These are phyloP conservation scores for Corrigiola litoralis DNA, from an alignment of 179 eudicot genomes.

Conservation along the genomic window DNA sequence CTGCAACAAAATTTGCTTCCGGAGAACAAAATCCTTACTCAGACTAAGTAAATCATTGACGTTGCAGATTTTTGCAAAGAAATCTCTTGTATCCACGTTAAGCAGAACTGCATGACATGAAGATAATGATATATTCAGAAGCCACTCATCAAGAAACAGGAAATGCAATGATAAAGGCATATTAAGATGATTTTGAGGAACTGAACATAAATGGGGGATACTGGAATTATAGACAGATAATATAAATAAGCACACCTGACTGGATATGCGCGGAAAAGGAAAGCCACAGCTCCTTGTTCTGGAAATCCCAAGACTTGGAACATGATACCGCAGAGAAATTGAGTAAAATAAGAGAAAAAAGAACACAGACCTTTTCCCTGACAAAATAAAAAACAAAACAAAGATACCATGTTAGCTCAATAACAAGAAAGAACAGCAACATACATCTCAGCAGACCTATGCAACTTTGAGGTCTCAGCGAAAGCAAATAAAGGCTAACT, in stretches of 20 bases:
- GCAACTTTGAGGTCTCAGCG: too few species aligned
- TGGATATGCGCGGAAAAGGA: conserved; percentile 35
- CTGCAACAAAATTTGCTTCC: conserved; percentile 37
- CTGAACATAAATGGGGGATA: neutral
- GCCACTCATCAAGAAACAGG: neutral
- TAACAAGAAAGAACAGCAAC: neutral
- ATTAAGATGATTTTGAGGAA: neutral
- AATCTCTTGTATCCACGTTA: conserved; percentile 31
- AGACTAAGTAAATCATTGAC: conserved; percentile 47
- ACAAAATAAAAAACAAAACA: neutral
- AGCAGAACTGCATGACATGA: conserved; percentile 48
- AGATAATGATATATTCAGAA: neutral
- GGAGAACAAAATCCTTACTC: conserved; percentile 51
- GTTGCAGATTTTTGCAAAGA: conserved; percentile 43
- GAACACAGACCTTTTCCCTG: conserved; percentile 77
- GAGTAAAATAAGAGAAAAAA: conserved; percentile 58
- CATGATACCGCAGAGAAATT: conserved; percentile 26
- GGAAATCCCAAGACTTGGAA: conserved; percentile 17
- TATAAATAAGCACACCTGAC: conserved; percentile 38
- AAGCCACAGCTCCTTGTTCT: conserved; percentile 18
- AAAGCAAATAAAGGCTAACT: too few species aligned
- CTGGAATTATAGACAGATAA: neutral
- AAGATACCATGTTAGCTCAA: conserved; percentile 5
- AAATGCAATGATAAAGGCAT: neutral
- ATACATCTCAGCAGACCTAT: neutral